Evolutionary conservation across 768 basidiomycete species (phyloP).

Genomic region (Serendipita vermifera): DNA sequence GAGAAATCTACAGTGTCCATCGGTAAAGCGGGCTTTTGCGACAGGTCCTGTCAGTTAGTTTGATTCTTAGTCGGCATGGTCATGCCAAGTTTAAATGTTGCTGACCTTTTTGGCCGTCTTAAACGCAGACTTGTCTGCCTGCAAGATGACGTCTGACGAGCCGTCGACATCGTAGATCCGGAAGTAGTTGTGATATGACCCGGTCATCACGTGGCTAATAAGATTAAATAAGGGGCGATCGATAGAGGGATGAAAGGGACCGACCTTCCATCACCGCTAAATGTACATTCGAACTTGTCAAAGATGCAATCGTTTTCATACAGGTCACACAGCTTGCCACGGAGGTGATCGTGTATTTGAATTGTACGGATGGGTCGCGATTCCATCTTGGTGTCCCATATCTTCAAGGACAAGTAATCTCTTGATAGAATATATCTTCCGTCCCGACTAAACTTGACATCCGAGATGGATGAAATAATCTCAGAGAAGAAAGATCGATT

Average conservation of each 20-base stretch:
- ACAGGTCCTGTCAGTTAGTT: neutral
- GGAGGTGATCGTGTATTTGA: constrained; percentile 94
- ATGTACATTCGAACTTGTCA: constrained; percentile 98
- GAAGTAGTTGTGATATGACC: constrained; percentile 99
- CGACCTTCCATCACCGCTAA: constrained; percentile 88
- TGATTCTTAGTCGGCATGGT: constrained; percentile 21
- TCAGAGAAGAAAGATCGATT: constrained; percentile 99
- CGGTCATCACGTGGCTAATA: constrained; percentile 85
- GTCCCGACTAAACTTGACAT: constrained; percentile 97
- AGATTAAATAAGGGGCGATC: constrained; percentile 8
- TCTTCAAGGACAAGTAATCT: constrained; percentile 95
- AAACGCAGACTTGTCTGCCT: constrained; percentile 98
- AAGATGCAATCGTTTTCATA: constrained; percentile 99
- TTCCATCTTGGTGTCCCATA: constrained; percentile 99
- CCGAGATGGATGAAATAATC: constrained; percentile 98
- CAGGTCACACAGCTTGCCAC: constrained; percentile 93
- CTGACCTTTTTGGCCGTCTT: constrained; percentile 95
- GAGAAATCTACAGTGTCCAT: constrained; percentile 80
- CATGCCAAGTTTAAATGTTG: constrained; percentile 21
- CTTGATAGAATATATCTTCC: constrained; percentile 93
- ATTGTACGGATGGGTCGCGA: constrained; percentile 92
- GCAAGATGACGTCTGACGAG: constrained; percentile 78
- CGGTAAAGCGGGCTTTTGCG: constrained; percentile 9
- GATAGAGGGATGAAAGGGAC: constrained; percentile 19
- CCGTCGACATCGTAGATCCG: constrained; percentile 94